Evolutionary conservation across 106 monocot genomes (phyloP), one percentile per base, ranked within the genome.

Genomic region (Ottelia alismoides): DNA sequence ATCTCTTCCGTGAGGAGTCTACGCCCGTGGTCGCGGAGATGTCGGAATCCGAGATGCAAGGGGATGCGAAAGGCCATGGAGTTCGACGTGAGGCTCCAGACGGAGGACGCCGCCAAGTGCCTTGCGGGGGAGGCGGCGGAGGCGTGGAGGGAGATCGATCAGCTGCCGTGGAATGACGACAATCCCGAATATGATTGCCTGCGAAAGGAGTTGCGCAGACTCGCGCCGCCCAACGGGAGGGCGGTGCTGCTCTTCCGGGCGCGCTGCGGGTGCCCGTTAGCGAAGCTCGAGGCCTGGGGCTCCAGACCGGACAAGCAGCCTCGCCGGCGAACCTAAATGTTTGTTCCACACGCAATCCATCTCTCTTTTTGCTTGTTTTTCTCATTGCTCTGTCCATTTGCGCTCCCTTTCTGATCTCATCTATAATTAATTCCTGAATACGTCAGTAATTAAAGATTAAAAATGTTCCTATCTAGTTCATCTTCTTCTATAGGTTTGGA

Each of bases 231-330:
- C 40, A 92, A 92, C 23, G 91, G 91, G 1, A 63, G 91, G 4
- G 91, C 91, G 3, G 91, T 92, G 46, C 59, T 92, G 43, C 85
- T 92, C n/a, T 92, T 81, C 65, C 71, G 91, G n/a, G n/a, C n/a
- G n/a, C n/a, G n/a, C n/a, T n/a, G n/a, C n/a, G n/a, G n/a, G n/a
- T n/a, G n/a, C n/a, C n/a, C n/a, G n/a, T n/a, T n/a, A n/a, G n/a
- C n/a, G n/a, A n/a, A n/a, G n/a, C n/a, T n/a, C n/a, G n/a, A n/a
- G n/a, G n/a, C n/a, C n/a, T n/a, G n/a, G n/a, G n/a, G n/a, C n/a
- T n/a, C n/a, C n/a, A n/a, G n/a, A n/a, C n/a, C n/a, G n/a, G n/a
- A n/a, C n/a, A n/a, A n/a, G n/a, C n/a, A n/a, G n/a, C n/a, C n/a
- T n/a, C n/a, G n/a, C n/a, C n/a, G n/a, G n/a, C n/a, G n/a, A n/a